phyloP scores from a whole-genome alignment of 768 basidiomycete species.

The Lactifluus subvellereus region DNA sequence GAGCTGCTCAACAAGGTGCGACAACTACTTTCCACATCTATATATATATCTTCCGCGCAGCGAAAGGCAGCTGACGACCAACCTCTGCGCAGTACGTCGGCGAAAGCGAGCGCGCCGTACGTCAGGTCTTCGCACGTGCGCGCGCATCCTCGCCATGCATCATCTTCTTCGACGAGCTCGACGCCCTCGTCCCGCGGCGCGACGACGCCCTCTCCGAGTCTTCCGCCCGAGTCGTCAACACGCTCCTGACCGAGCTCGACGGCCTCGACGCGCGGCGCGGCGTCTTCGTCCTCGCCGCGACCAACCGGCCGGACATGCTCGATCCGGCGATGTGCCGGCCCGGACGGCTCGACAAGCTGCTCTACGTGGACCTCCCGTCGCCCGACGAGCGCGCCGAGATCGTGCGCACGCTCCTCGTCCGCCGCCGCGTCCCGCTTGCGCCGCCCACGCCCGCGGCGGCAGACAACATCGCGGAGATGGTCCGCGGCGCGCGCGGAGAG shows the following conservation, averaged over 20 bases:
- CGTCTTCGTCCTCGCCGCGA: constrained; percentile 92
- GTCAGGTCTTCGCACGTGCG: constrained; percentile 92
- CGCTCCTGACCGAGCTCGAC: constrained; percentile 88
- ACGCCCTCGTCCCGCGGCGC: constrained; percentile 84
- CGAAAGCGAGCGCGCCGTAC: constrained; percentile 91
- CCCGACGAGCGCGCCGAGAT: constrained; percentile 77
- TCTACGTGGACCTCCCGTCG: constrained; percentile 86
- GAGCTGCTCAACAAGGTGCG: constrained; percentile 91
- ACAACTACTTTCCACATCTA: constrained; percentile 15
- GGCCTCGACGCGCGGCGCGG: constrained; percentile 81
- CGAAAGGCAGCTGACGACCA: neutral
- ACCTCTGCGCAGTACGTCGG: constrained; percentile 73
- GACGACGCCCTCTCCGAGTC: constrained; percentile 89
- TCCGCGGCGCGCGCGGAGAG: constrained; percentile 62
- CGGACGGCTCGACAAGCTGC: constrained; percentile 86
- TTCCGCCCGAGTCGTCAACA: constrained; percentile 89
- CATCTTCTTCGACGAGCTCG: constrained; percentile 93
- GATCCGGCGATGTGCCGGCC: constrained; percentile 98
- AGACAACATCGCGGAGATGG: constrained; percentile 34
- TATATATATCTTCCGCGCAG: neutral
- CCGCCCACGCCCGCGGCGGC: constrained; percentile 19
- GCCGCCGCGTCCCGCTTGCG: constrained; percentile 60
- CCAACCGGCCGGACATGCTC: constrained; percentile 95
- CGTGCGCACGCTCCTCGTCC: constrained; percentile 55
- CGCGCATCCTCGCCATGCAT: constrained; percentile 92